These are phyloP conservation scores for Huntiella moniliformis DNA, from an alignment of 2,329 filamentous ascomycete species.

Conservation along the genomic window DNA sequence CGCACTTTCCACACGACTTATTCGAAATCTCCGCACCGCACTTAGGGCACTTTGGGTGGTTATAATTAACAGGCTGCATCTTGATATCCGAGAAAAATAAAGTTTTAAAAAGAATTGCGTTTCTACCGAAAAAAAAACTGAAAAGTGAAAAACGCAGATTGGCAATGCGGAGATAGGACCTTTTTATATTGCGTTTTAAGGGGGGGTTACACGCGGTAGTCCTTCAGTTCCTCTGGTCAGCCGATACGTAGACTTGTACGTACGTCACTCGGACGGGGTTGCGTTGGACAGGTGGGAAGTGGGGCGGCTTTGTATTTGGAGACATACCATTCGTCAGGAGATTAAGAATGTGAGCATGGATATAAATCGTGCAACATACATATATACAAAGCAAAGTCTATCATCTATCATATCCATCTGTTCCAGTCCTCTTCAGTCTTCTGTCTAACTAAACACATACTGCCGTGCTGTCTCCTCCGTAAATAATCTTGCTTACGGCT, in stretches of 20 bases:
- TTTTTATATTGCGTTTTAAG: too few relatives aligned
- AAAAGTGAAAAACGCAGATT: neutral
- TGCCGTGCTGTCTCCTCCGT: slow-evolving; percentile 18
- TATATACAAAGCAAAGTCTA: neutral
- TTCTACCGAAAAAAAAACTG: neutral
- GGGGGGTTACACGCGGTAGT: too few relatives aligned
- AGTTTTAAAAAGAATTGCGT: neutral
- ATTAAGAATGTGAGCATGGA: too few relatives aligned
- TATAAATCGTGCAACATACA: neutral
- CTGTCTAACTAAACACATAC: neutral
- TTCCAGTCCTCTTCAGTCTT: neutral
- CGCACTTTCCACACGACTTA: slow-evolving; percentile 39
- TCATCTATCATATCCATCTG: slow-evolving; percentile 12
- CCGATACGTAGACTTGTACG: too few relatives aligned
- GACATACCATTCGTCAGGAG: neutral
- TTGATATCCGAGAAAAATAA: slow-evolving; percentile 1
- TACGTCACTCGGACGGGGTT: too few relatives aligned
- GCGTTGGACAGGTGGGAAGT: neutral
- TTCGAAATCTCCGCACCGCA: slow-evolving; percentile 29
- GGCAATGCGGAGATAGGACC: too few relatives aligned
- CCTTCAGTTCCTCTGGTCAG: too few relatives aligned
- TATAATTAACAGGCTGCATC: slow-evolving; percentile 19
- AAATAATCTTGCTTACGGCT: slow-evolving; percentile 48
- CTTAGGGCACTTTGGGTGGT: slow-evolving; percentile 33
- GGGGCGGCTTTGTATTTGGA: neutral